phyloP scores from a whole-genome alignment of 371 early-diverging fungal genomes.

The Apophysomyces trapeziformis region DNA sequence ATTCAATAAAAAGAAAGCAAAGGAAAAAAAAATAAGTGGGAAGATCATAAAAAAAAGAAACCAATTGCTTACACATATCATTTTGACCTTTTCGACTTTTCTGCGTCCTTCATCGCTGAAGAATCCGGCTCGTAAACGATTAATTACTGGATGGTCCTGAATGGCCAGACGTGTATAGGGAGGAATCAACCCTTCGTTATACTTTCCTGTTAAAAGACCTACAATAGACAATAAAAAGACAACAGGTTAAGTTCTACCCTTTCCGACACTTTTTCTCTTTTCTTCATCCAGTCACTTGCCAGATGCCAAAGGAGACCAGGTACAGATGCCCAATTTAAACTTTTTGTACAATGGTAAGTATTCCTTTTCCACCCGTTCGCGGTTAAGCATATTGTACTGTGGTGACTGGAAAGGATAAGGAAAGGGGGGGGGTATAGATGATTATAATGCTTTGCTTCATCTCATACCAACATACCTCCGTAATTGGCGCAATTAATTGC shows the following conservation, averaged over 20 bases:
- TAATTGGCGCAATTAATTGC: slow-evolving; percentile 72
- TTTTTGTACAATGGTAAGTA: slow-evolving; percentile 75
- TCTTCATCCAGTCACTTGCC: slow-evolving; percentile 35
- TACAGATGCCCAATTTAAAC: slow-evolving; percentile 75
- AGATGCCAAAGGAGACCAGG: slow-evolving; percentile 83
- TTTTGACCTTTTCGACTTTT: slow-evolving; percentile 55
- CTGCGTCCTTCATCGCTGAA: slow-evolving; percentile 66
- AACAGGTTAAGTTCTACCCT: neutral
- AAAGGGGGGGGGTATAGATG: neutral
- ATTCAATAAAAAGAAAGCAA: too few relatives aligned
- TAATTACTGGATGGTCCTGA: slow-evolving; percentile 67
- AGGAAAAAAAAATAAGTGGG: too few relatives aligned
- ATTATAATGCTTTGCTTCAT: too few relatives aligned
- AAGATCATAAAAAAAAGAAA: neutral
- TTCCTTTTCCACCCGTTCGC: slow-evolving; percentile 81
- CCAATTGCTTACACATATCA: slow-evolving; percentile 47
- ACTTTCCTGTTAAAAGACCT: slow-evolving; percentile 77
- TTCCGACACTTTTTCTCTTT: neutral
- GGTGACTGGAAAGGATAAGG: slow-evolving; percentile 67
- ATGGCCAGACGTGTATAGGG: slow-evolving; percentile 71
- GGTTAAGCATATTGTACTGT: slow-evolving; percentile 88
- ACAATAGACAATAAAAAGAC: neutral
- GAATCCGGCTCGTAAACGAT: slow-evolving; percentile 61
- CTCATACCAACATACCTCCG: slow-evolving; percentile 33
- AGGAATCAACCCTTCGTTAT: slow-evolving; percentile 73